Evolutionary conservation across 1,284 basidiomycete species (phyloP), one percentile per base, ranked within the genome.

Genomic region (Heimioporus retisporus): DNA sequence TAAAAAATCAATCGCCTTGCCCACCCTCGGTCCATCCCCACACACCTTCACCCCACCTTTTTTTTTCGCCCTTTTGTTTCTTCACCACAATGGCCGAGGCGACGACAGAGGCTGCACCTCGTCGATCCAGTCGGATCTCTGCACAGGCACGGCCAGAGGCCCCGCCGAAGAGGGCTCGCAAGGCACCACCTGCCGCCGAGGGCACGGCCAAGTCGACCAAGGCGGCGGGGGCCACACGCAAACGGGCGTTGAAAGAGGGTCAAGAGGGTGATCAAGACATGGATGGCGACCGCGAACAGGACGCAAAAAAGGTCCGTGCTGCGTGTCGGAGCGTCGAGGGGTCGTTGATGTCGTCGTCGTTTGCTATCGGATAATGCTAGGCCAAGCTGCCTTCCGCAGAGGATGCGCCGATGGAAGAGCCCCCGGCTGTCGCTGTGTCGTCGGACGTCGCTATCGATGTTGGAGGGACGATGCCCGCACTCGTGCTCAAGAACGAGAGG

Each of bases 401-500:
- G 40, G 73, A 73, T 19, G 19, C n/a, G 2, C 61, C 13, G 16
- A 46, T 28, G 21, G 67, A 65, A 54, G 71, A 64, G 43, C 31
- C 59, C 42, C 25, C 67, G 31, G 64, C 54, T 3, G 71, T 62
- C 10, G 53, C 68, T 31, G 65, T 62, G 6, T 53, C 70, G 19
- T 40, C 73, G 48, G 74, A 71, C 2, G 57, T 48, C 46, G 18
- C 43, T 2, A 84, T 96, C 65, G 86, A 92, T 65, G 81, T 95
- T 42, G 97, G 96, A 13, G 93, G 92, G 70, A 78, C 80, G n/a
- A 83, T 98, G 53, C 96, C 96, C 2, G 86, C 85, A 5, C 75
- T 97, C 68, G 88, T 83, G 4, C 82, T 98, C 68, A 91, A 95
- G 81, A 92, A 94, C 77, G 92, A 94, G 79, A 90, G 90, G 77